Conservation (phyloP, 345 rosid genomes). For the Linum usitatissimum region DNA sequence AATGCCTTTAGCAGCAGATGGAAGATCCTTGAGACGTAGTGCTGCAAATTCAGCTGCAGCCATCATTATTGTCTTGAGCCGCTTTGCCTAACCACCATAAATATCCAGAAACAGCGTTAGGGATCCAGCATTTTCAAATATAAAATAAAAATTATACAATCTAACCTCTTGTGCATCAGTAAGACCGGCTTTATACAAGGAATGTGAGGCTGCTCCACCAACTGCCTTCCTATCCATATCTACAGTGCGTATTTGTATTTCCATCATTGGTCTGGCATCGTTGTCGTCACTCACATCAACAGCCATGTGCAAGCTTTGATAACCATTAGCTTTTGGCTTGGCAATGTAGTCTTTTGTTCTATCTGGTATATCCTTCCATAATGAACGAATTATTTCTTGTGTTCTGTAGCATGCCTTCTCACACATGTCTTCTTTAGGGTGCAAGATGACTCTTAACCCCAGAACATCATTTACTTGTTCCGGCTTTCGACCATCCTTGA, state of each 20-base stretch:
- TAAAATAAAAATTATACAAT: neutral
- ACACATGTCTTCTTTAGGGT: slow-evolving; percentile 40
- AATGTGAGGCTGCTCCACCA: slow-evolving; percentile 83
- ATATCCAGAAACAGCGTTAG: neutral
- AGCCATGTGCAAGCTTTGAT: slow-evolving; percentile 87
- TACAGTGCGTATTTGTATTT: slow-evolving; percentile 71
- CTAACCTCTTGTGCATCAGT: slow-evolving; percentile 80
- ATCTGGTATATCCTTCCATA: slow-evolving; percentile 80
- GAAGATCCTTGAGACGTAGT: slow-evolving; percentile 68
- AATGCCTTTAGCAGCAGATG: slow-evolving; percentile 35
- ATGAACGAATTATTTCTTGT: slow-evolving; percentile 40
- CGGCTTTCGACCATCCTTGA: slow-evolving; percentile 71
- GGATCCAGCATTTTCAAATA: neutral
- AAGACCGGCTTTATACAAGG: slow-evolving; percentile 79
- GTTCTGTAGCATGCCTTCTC: slow-evolving; percentile 65
- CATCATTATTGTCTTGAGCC: slow-evolving; percentile 86
- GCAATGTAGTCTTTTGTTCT: slow-evolving; percentile 82
- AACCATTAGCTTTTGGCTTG: slow-evolving; percentile 72
- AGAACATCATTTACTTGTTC: slow-evolving; percentile 82
- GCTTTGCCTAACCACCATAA: slow-evolving; percentile 44
- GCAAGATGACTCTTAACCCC: slow-evolving; percentile 68
- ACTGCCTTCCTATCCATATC: slow-evolving; percentile 80
- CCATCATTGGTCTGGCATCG: slow-evolving; percentile 64
- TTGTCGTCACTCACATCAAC: slow-evolving; percentile 66
- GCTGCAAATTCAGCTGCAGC: slow-evolving; percentile 96